These are phyloP conservation scores for Stachybotrys chlorohalonatus DNA, from an alignment of 2,329 filamentous ascomycete genomes.

Conservation along the genomic window DNA sequence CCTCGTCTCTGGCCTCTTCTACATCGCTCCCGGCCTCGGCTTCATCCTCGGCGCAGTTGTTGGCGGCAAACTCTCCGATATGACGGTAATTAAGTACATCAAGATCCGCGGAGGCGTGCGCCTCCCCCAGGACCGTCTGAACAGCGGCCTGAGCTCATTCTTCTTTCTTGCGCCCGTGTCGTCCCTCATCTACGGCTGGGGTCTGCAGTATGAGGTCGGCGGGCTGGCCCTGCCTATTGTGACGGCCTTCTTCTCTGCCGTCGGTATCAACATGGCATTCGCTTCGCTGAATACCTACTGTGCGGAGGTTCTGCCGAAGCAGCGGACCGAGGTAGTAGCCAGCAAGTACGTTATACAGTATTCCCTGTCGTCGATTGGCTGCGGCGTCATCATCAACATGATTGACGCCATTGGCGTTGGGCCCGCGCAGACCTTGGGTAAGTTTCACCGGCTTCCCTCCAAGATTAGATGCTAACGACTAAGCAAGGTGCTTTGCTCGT, in stretches of 20 bases:
- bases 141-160: background rate
- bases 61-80: background rate
- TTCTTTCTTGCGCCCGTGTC: background rate
- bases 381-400: background rate
- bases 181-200: background rate
- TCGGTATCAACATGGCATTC: background rate
- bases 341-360: background rate
- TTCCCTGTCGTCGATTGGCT: background rate
- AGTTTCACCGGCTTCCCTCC: background rate
- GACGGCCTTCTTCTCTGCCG: background rate
- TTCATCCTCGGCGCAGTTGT: background rate
- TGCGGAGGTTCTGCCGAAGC: background rate
- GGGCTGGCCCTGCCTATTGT: background rate
- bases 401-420: background rate
- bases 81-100: background rate
- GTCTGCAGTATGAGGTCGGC: background rate
- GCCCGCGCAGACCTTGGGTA: background rate
- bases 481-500: background rate
- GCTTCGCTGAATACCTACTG: background rate
- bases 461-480: background rate
- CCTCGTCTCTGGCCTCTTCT: background rate
- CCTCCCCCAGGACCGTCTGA: background rate
- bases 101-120: background rate
- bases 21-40: background rate
- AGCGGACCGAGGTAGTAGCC: background rate